Evolutionary conservation across 192 early-diverging fungal species (phyloP), one percentile per base, ranked within the genome.

Genomic region (Coemansia sp.): DNA sequence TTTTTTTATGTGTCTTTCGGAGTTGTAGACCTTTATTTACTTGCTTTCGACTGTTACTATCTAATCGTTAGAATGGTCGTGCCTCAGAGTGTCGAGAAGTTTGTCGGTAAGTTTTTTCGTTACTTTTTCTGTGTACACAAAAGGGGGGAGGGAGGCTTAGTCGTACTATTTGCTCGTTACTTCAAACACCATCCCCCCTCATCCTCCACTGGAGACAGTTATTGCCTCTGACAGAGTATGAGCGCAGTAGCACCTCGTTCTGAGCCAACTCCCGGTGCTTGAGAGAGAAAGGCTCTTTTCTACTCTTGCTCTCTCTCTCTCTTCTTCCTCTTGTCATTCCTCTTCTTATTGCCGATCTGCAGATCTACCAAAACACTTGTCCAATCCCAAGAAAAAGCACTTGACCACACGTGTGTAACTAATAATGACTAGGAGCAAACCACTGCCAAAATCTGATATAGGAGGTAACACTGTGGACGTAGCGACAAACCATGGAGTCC

Each of bases 381-480:
- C 52, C 49, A 23, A 47, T 64, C 26, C 11, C 33, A 9, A 42
- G 6, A 16, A 32, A 7, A 50, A 64, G 32, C 50, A 35, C 46
- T 50, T 52, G 7, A 6, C 43, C 21, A 17, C 32, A 46, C 30
- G 23, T 38, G 6, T 30, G 5, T 19, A 50, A 50, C 47, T 50
- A 55, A 30, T 21, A 23, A 39, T 35, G 39, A 37, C 37, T 39
- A 62, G 21, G 17, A 40, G 30, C 21, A 62, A 62, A 50, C 40
- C 30, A 17, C 30, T 44, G 40, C 59, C 32, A 44, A 70, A 63
- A 35, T 23, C 67, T 14, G 30, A 35, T 23, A 6, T 86, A 91
- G 91, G 91, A 70, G 89, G 89, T 57, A 93, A 93, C 71, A 82
- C 86, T 37, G 72, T 93, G 44, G 84, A 86, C 35, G 80, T 70